Percentiles rank a stretch among this genome's conserved stretches.
These are phyloP conservation scores for Monosporascus ibericus DNA, from an alignment of 2,329 filamentous ascomycete genomes.

Conservation along the genomic window DNA sequence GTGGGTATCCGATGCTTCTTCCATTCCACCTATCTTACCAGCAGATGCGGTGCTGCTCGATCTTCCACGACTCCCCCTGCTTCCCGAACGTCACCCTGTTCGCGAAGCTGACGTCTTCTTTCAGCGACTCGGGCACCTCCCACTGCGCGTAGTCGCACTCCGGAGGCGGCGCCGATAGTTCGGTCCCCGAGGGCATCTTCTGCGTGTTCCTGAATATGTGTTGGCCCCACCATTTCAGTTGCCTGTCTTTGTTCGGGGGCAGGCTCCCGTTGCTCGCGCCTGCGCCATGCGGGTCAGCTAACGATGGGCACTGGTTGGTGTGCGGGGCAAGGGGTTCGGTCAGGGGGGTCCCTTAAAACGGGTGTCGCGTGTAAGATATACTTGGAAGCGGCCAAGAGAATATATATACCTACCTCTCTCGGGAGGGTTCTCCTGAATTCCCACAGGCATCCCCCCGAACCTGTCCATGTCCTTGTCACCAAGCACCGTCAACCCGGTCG, in stretches of 20 bases:
- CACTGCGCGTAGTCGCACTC: conserved; percentile 56
- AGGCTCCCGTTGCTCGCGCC: conserved; percentile 53
- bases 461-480: conserved; percentile 12
- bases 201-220: conserved; percentile 53
- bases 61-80: conserved; percentile 48
- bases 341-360: too few relatives aligned
- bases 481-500: conserved; percentile 21
- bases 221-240: conserved; percentile 57
- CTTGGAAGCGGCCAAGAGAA: not conserved
- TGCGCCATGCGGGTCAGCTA: conserved; percentile 14
- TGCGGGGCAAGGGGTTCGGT: too few relatives aligned
- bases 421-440: conserved; percentile 19
- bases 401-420: conserved; percentile 12
- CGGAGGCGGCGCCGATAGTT: conserved; percentile 51
- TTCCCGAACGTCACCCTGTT: conserved; percentile 55
- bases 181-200: conserved; percentile 45
- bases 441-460: conserved; percentile 18
- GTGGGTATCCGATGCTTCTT: too few relatives aligned
- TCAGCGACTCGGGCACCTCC: conserved; percentile 49
- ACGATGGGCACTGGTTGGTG: not conserved
- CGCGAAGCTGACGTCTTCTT: conserved; percentile 52
- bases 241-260: conserved; percentile 43
- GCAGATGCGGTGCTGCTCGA: conserved; percentile 59
- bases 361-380: not conserved
- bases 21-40: conserved; percentile 42